These are phyloP conservation scores for Cymbopogon flexuosus DNA, from an alignment of 202 grass and related monocot genomes.

Conservation along the genomic window DNA sequence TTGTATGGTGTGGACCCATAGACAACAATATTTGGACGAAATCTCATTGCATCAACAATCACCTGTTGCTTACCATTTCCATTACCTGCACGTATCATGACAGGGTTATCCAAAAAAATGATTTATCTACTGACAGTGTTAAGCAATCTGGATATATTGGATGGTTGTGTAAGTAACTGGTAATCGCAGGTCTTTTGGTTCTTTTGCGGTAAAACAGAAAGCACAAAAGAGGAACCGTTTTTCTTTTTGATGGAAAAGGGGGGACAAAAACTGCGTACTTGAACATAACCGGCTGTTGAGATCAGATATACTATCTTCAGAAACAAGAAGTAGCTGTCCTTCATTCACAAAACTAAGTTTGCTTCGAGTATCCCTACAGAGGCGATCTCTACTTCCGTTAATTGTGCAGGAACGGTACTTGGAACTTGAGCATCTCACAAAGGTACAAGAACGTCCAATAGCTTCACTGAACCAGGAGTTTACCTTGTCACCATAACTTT, in stretches of 20 bases:
- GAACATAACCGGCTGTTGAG: constrained; percentile 67
- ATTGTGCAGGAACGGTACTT: constrained; percentile 35
- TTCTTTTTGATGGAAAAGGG: not conserved
- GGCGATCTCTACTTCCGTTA: constrained; percentile 17
- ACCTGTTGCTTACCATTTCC: constrained; percentile 31
- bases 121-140: not conserved
- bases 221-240: not conserved
- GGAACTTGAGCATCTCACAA: constrained; percentile 72
- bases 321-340: constrained; percentile 75
- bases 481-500: constrained; percentile 53
- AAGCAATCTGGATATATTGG: not conserved
- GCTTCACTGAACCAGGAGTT: constrained; percentile 82
- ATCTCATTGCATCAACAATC: constrained; percentile 57
- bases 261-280: constrained; percentile 37
- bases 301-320: constrained; percentile 70
- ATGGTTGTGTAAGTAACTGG: not conserved
- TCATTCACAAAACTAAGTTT: constrained; percentile 87
- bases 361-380: constrained; percentile 69
- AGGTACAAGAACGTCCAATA: constrained; percentile 62
- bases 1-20: constrained; percentile 63
- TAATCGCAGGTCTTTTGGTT: not conserved
- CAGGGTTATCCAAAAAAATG: constrained; percentile 5
- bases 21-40: constrained; percentile 92
- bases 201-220: not conserved
- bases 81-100: constrained; percentile 11